Evolutionary conservation across 768 basidiomycete genomes (phyloP).

Genomic region (Mycena chlorophos): DNA sequence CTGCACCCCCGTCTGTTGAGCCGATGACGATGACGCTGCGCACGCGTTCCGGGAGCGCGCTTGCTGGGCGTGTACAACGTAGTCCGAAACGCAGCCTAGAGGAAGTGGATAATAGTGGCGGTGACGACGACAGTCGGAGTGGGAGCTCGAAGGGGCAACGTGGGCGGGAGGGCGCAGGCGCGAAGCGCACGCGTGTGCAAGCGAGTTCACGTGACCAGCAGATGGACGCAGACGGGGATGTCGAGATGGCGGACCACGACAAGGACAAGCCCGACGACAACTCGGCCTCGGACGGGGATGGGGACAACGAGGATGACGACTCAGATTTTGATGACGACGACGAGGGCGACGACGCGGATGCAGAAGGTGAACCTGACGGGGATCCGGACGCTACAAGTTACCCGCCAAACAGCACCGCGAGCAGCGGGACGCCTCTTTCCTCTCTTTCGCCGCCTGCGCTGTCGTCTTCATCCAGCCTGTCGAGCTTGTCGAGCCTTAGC

Average conservation of each 20-base stretch:
- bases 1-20: background rate
- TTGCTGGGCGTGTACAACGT: conserved; percentile 34
- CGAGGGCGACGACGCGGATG: conserved; percentile 21
- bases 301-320: conserved; percentile 12
- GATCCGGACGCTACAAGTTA: conserved; percentile 6
- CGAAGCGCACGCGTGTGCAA: background rate
- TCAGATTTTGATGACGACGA: conserved; percentile 23
- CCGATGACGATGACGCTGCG: background rate
- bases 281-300: conserved; percentile 17
- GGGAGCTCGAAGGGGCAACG: conserved; percentile 10
- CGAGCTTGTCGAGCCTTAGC: conserved; percentile 21
- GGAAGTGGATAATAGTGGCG: background rate
- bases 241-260: conserved; percentile 18
- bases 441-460: conserved; percentile 29
- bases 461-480: conserved; percentile 21
- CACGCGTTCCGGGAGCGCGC: background rate
- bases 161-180: conserved; percentile 32
- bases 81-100: conserved; percentile 56
- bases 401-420: conserved; percentile 23
- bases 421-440: conserved; percentile 36
- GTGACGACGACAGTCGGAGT: conserved; percentile 51
- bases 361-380: conserved; percentile 7
- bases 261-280: conserved; percentile 4
- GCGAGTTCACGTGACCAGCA: background rate
- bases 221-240: conserved; percentile 30